Conservation (phyloP, 306 rosid species). For the Quercus ilex region DNA sequence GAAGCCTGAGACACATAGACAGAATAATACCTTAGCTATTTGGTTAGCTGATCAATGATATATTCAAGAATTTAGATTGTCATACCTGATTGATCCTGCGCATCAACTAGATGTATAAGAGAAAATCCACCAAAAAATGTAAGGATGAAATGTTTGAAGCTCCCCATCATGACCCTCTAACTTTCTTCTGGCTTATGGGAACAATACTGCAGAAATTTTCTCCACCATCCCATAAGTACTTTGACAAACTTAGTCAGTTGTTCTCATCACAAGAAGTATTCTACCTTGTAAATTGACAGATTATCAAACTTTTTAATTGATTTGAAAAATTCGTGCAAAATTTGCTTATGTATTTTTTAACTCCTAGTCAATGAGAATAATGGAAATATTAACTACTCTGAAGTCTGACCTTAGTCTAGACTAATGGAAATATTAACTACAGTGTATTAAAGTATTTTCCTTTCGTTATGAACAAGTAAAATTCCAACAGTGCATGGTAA, state of each 20-base stretch:
- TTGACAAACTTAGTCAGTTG: background rate
- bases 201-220: background rate
- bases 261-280: background rate
- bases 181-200: background rate
- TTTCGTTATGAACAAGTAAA: too few relatives aligned
- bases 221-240: background rate
- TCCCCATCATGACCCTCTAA: slow-evolving; percentile 16
- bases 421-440: too few relatives aligned
- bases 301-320: background rate
- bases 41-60: too few relatives aligned
- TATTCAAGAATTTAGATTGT: too few relatives aligned
- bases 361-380: background rate
- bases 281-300: background rate
- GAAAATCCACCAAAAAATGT: background rate
- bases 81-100: too few relatives aligned
- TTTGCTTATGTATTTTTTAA: background rate
- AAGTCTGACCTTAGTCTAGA: too few relatives aligned
- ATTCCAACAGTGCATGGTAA: too few relatives aligned
- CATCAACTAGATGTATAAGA: background rate
- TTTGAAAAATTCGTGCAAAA: too few relatives aligned
- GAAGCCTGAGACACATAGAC: slow-evolving; percentile 32
- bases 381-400: background rate
- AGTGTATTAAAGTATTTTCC: too few relatives aligned
- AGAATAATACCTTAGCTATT: background rate
- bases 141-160: background rate